Evolutionary conservation across 1,139 yeast genomes (phyloP), one percentile per base, ranked within the genome.

Genomic region (Candida sojae): DNA sequence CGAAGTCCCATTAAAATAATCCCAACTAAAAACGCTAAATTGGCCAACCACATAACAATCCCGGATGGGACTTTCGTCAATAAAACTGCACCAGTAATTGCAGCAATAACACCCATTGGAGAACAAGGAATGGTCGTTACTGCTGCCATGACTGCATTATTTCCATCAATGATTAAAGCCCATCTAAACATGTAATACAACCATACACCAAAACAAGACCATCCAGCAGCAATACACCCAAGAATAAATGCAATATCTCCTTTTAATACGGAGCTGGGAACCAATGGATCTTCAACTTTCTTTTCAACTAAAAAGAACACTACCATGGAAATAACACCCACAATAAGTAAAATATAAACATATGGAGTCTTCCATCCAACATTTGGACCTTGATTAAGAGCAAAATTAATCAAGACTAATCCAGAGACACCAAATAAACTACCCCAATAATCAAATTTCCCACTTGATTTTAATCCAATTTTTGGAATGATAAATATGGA

Each of bases 131-230:
- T 57, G 37, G 68, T 58, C 48, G 75, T 68, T 1, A 75, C 76
- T 0, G 77, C 69, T 1, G 73, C 59, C 34, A 69, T 54, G 10
- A 81, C 60, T 0, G 77, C 70, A 1, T 68, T 54, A 28, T 55
- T 51, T 0, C 57, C 52, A 36, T 77, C 73, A 1, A 77, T 59
- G 7, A 57, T 55, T 21, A 62, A 54, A 6, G 70, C 53, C 62
- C 75, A 69, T 52, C 72, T 67, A 57, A 71, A 68, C 9, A 66
- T 57, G 59, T 80, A 82, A 53, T 62, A 80, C 17, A 80, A 53
- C 85, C 85, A 82, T 30, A 80, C 64, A 1, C 86, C 86, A 60
- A 83, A 83, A 54, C 82, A 73, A 3, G 83, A 71, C 86, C 86
- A 82, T 0, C 86, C 86, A 1, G 79, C 73, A 2, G 75, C 77